These are phyloP conservation scores for Dittrichia graveolens DNA, from an alignment of 129 eudicot genomes.

Conservation along the genomic window DNA sequence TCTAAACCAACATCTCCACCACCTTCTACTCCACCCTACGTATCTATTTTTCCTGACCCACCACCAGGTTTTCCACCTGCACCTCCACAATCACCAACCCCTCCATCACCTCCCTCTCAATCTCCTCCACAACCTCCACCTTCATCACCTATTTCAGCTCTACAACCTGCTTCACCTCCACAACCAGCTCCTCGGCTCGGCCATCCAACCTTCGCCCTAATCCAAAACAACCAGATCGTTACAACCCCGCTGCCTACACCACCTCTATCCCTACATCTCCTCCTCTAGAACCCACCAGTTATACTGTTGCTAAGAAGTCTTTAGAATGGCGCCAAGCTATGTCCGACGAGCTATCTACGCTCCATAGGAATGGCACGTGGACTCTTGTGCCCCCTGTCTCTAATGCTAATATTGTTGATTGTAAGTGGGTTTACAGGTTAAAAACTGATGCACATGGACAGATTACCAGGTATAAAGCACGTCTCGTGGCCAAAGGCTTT, in stretches of 20 bases:
- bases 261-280: background rate
- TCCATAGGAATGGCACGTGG: background rate
- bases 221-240: background rate
- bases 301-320: conserved; percentile 4
- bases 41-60: no score
- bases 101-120: background rate
- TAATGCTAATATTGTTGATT: background rate
- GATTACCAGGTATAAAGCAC: background rate
- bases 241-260: no score
- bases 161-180: no score
- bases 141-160: background rate
- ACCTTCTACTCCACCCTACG: no score
- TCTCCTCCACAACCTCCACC: conserved; percentile 14
- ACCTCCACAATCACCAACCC: conserved; percentile 8
- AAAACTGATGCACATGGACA: background rate
- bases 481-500: no score
- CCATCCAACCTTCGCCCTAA: no score
- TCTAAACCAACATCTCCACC: background rate
- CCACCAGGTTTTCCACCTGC: background rate
- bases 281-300: background rate
- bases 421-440: background rate
- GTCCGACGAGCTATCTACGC: no score
- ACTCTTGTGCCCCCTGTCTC: conserved; percentile 9
- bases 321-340: background rate
- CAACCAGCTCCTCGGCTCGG: background rate